Evolutionary conservation across 202 grass and related monocot genomes (phyloP).

Genomic region (Schoenoplectus triqueter): DNA sequence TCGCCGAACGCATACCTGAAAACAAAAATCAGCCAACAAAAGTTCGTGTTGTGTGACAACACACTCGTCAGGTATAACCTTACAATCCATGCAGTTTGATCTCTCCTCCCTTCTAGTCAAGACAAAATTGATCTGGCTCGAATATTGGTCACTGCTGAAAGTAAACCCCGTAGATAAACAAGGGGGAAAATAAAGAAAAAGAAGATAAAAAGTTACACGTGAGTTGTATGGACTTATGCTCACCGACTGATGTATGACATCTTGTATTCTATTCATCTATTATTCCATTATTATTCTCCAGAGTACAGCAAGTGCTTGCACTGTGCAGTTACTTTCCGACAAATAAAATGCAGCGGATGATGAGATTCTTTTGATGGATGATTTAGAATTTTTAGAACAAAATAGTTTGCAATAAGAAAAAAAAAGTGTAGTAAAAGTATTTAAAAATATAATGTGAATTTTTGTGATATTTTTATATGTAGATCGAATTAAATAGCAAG

Average conservation of each 20-base stretch:
- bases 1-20: too few relatives aligned
- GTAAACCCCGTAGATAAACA: too few relatives aligned
- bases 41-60: too few relatives aligned
- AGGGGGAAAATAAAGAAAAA: background rate
- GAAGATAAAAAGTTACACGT: background rate
- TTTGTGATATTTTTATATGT: too few relatives aligned
- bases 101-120: too few relatives aligned
- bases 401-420: background rate
- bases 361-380: background rate
- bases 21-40: too few relatives aligned
- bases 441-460: background rate
- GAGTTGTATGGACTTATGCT: background rate
- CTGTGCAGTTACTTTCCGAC: background rate
- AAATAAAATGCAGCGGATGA: background rate
- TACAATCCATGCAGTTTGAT: too few relatives aligned
- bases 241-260: slow-evolving; percentile 32
- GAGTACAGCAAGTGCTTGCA: background rate
- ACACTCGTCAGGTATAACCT: too few relatives aligned
- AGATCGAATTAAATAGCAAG: too few relatives aligned
- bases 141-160: too few relatives aligned
- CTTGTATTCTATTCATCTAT: background rate
- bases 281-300: background rate
- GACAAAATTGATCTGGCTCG: too few relatives aligned
- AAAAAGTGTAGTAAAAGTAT: background rate
- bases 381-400: background rate